Percentiles rank a stretch among this genome's conserved stretches.
Conservation (phyloP, 106 monocot genomes). For the Apostasia ramifera region DNA sequence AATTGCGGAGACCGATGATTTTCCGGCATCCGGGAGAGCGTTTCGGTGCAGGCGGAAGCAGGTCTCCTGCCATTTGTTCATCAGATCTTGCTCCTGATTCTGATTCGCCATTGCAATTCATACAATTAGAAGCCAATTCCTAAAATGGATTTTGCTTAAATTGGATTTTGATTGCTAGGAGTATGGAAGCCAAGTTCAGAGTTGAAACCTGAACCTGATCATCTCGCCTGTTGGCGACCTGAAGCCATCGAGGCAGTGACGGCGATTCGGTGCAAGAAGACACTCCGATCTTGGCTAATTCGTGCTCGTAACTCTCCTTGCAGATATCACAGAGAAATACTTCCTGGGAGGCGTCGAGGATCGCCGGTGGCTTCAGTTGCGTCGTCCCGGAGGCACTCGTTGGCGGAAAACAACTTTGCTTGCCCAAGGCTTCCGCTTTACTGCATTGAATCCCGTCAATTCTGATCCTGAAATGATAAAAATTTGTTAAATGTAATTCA, state of each 20-base stretch:
- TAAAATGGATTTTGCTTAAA: neutral
- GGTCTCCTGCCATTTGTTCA: constrained; percentile 41
- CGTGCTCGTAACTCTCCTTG: constrained; percentile 49
- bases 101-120: constrained; percentile 3
- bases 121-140: neutral
- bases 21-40: neutral
- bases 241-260: constrained; percentile 74
- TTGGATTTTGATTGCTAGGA: neutral
- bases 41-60: constrained; percentile 31
- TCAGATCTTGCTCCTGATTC: constrained; percentile 48
- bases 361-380: constrained; percentile 2
- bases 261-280: constrained; percentile 35
- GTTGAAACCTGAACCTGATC: constrained; percentile 29
- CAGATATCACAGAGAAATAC: constrained; percentile 33
- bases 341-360: neutral
- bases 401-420: constrained; percentile 16
- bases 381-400: neutral
- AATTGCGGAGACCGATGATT: neutral
- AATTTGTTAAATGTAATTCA: neutral
- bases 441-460: constrained; percentile 39
- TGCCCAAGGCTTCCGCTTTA: constrained; percentile 28
- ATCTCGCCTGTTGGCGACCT: constrained; percentile 29
- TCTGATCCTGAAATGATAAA: constrained; percentile 17
- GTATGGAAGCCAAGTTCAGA: neutral
- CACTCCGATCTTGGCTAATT: constrained; percentile 45